These are phyloP conservation scores for Apiospora sp. DNA, from an alignment of 2,329 filamentous ascomycete genomes.

Conservation along the genomic window DNA sequence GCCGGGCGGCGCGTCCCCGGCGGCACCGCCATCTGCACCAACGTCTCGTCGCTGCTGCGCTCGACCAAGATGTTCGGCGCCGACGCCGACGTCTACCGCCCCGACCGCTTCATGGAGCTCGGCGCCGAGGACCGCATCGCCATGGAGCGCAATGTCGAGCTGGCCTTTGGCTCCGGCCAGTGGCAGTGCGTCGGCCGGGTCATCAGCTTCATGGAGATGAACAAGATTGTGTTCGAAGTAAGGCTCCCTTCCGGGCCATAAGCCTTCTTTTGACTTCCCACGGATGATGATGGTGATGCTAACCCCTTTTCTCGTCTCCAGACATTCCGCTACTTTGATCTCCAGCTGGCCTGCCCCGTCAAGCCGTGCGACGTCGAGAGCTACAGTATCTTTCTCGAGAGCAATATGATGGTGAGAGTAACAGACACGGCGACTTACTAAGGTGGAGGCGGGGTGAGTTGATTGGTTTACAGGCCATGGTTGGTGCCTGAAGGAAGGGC, in stretches of 20 bases:
- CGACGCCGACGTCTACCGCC: neutral
- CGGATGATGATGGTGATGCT: too few relatives aligned
- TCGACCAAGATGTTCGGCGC: conserved; percentile 5
- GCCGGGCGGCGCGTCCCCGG: conserved; percentile 27
- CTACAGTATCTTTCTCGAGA: conserved; percentile 23
- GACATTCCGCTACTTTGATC: conserved; percentile 22
- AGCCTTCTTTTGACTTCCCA: too few relatives aligned
- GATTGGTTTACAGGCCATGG: too few relatives aligned
- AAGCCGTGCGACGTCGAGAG: conserved; percentile 17
- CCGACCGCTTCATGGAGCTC: conserved; percentile 17
- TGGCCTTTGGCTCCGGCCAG: conserved; percentile 21
- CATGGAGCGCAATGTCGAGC: conserved; percentile 22
- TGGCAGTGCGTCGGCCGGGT: conserved; percentile 10
- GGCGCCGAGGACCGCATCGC: neutral
- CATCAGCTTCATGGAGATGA: conserved; percentile 15
- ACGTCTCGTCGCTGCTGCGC: neutral
- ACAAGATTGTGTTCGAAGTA: conserved; percentile 19
- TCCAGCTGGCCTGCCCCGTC: conserved; percentile 9
- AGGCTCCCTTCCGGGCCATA: too few relatives aligned
- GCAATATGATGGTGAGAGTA: conserved; percentile 21
- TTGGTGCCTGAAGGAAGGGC: too few relatives aligned
- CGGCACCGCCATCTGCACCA: conserved; percentile 22
- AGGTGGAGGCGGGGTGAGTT: too few relatives aligned
- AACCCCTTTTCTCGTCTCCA: neutral
- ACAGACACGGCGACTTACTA: neutral